Base-by-base conservation (phyloP, 257 asterid species). In the Scutellaria barbata region DNA sequence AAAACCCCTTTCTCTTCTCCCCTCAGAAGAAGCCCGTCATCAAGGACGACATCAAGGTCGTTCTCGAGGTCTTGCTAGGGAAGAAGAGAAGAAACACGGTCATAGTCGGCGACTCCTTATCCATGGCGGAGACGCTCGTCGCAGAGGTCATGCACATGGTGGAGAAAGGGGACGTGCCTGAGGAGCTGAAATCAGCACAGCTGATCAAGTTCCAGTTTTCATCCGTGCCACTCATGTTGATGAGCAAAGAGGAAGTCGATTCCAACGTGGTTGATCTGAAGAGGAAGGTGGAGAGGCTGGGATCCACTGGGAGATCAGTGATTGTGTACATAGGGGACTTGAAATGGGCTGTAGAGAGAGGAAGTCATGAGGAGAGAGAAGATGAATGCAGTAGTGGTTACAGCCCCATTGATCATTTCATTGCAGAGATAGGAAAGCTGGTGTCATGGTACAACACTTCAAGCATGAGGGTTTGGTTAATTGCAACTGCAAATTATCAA, bases 231-330 rank as follows among this genome's bases (percentile, higher is more conserved):
- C 60, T 90, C 14, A 82, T 37, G 82, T 70, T 84, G 46, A 88
- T 88, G 96, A 88, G 69, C 68, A 88, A 75, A 22, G 87, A 90
- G 0, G 96, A 88, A 55, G 90, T 90, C 7, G 95, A 88, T 30
- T 20, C 71, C 73, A 85, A 85, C 46, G 82, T 90, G 6, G 55
- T 75, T 13, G 96, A 87, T 66, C 66, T 90, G 55, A 90, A 81
- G 17, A 87, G 90, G 53, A 88, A 88, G 59, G 93, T 88, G 30
- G 96, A 87, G 25, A 73, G 84, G 8, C 72, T 78, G 5, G 78
- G 78, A 12, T 30, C 83, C 6, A 63, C 41, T 0, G 84, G 83
- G 45, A 87, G 86, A 22, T 22, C 25, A 40, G 92, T 90, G 12
- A 77, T 90, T 17, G 72, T 90, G 46, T 84, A 85, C 66, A 72